Conservation (phyloP, 371 early-diverging fungal species). For the Lichtheimia ramosa region DNA sequence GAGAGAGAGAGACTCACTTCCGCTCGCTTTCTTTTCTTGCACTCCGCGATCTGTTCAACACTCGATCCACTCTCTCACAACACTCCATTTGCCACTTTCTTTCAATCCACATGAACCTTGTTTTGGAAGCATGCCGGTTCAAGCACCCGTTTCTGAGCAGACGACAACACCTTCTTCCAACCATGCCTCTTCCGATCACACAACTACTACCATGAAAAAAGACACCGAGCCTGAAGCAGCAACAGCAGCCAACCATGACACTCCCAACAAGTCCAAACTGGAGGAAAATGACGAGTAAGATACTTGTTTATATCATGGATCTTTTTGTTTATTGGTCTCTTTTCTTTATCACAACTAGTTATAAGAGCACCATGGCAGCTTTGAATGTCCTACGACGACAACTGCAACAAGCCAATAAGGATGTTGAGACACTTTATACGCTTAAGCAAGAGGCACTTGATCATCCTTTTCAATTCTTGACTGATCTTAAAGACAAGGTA, state of each 20-base stretch:
- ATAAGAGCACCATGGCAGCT: constrained; percentile 29
- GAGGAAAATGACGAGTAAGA: constrained; percentile 42
- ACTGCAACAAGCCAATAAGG: constrained; percentile 43
- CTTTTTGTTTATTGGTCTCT: background rate
- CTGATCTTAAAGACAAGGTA: constrained; percentile 45
- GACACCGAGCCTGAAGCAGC: background rate
- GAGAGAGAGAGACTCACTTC: too few species aligned
- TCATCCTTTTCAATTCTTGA: constrained; percentile 52
- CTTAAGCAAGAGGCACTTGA: constrained; percentile 49
- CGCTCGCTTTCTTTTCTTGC: too few species aligned
- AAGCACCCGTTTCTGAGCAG: constrained; percentile 18
- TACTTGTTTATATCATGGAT: background rate
- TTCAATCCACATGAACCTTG: constrained; percentile 13
- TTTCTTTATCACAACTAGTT: constrained; percentile 16
- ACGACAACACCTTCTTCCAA: constrained; percentile 8
- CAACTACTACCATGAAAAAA: background rate
- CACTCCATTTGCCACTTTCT: background rate
- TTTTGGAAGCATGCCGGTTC: constrained; percentile 15
- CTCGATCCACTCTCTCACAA: too few species aligned
- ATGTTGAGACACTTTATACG: constrained; percentile 36
- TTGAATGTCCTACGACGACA: constrained; percentile 43
- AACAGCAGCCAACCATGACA: background rate
- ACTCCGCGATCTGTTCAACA: too few species aligned
- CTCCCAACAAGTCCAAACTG: background rate
- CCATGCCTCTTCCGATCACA: background rate